Evolutionary conservation across 805 yeast genomes (phyloP).

Genomic region (Wickerhamiella parazyma): DNA sequence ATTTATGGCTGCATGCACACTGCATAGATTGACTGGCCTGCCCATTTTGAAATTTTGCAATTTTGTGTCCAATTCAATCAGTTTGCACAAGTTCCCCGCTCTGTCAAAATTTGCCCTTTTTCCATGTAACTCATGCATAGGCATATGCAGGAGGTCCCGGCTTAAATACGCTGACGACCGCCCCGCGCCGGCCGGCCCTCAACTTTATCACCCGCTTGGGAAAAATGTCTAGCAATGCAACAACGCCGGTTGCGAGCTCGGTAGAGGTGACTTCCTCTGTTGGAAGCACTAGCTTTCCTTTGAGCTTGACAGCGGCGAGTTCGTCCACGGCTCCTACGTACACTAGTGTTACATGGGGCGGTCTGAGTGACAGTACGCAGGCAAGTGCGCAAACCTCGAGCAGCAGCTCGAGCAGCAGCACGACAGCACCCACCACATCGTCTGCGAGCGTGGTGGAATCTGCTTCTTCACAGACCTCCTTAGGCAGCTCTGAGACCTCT

Average conservation of each 20-base stretch:
- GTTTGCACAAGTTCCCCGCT: too few species aligned
- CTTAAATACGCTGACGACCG: background rate
- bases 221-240: background rate
- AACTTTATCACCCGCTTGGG: too few species aligned
- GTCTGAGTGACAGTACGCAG: background rate
- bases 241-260: background rate
- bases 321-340: conserved; percentile 3
- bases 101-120: too few species aligned
- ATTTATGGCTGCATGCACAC: too few species aligned
- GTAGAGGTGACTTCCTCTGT: background rate
- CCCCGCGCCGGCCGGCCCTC: background rate
- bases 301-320: conserved; percentile 4
- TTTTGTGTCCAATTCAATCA: too few species aligned
- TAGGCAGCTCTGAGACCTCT: too few species aligned
- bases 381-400: too few species aligned
- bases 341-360: conserved; percentile 3
- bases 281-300: background rate
- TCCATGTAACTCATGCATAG: background rate
- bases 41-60: too few species aligned
- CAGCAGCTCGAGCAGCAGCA: background rate
- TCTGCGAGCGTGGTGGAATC: too few species aligned
- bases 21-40: too few species aligned
- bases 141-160: background rate
- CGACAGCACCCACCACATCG: background rate
- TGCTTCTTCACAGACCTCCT: too few species aligned